Evolutionary conservation across 306 rosid species (phyloP).

Genomic region (Lathyrus sativus): DNA sequence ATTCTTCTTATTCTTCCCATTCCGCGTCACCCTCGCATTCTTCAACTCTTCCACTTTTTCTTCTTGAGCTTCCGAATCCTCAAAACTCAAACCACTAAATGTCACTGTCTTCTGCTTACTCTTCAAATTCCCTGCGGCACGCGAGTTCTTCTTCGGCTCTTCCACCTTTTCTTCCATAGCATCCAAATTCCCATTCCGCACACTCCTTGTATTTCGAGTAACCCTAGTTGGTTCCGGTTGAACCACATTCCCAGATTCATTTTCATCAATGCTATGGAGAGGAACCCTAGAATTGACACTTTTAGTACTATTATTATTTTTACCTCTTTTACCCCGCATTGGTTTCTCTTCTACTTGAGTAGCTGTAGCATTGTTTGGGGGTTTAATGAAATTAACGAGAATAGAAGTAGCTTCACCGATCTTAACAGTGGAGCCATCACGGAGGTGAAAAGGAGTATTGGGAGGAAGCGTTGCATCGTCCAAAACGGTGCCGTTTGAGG

Average conservation of each 20-base stretch:
- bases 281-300: constrained; percentile 28
- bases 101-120: background rate
- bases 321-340: constrained; percentile 2
- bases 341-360: background rate
- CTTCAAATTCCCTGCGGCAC: background rate
- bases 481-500: constrained; percentile 88
- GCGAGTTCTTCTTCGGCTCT: constrained; percentile 4
- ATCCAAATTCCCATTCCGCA: background rate
- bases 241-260: constrained; percentile 25
- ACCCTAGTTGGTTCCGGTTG: background rate
- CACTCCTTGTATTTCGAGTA: constrained; percentile 1
- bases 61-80: background rate
- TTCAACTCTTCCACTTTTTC: constrained; percentile 17
- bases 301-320: background rate
- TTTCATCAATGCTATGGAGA: constrained; percentile 1
- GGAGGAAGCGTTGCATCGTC: constrained; percentile 49
- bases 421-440: constrained; percentile 56
- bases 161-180: background rate
- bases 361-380: constrained; percentile 39
- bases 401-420: constrained; percentile 70
- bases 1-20: background rate
- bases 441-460: constrained; percentile 41
- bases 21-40: constrained; percentile 11
- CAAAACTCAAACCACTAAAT: background rate
- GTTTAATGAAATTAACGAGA: constrained; percentile 37